These are phyloP conservation scores for Epichloe festucae DNA, from an alignment of 2,329 filamentous ascomycete species.

Conservation along the genomic window DNA sequence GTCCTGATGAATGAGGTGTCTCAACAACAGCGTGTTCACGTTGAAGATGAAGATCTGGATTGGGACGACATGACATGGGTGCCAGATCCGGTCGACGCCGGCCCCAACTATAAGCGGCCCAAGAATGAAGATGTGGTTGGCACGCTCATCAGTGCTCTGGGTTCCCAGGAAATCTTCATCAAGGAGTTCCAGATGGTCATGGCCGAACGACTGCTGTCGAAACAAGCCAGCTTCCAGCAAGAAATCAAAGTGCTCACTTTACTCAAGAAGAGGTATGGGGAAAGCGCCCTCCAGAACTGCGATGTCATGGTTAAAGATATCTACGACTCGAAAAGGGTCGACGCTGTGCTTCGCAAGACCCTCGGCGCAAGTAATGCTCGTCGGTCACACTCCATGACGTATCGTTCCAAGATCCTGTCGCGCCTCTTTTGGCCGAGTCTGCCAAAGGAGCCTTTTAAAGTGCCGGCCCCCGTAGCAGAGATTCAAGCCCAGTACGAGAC, in stretches of 20 bases:
- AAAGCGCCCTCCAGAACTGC: constrained; percentile 74
- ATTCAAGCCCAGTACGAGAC: constrained; percentile 59
- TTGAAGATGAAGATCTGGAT: constrained; percentile 60
- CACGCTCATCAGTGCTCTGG: constrained; percentile 76
- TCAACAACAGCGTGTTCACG: constrained; percentile 36
- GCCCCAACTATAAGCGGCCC: constrained; percentile 79
- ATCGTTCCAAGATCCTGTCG: constrained; percentile 78
- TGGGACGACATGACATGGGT: constrained; percentile 92
- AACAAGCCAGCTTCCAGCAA: constrained; percentile 58
- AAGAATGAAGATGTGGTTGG: constrained; percentile 86
- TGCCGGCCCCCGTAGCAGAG: constrained; percentile 44
- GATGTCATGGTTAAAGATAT: constrained; percentile 97
- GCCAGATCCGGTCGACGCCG: constrained; percentile 85
- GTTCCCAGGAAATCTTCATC: constrained; percentile 83
- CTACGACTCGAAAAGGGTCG: constrained; percentile 64
- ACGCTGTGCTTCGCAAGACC: constrained; percentile 48
- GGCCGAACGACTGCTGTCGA: constrained; percentile 63
- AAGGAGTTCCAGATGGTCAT: constrained; percentile 85
- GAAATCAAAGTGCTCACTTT: constrained; percentile 74
- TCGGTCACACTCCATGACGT: constrained; percentile 21
- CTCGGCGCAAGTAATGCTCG: constrained; percentile 9
- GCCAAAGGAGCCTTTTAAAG: constrained; percentile 52
- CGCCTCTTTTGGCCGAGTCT: constrained; percentile 87
- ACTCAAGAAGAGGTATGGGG: constrained; percentile 79
- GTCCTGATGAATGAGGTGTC: constrained; percentile 49